phyloP scores from a whole-genome alignment of 257 asterid genomes.

The Verbena officinalis region DNA sequence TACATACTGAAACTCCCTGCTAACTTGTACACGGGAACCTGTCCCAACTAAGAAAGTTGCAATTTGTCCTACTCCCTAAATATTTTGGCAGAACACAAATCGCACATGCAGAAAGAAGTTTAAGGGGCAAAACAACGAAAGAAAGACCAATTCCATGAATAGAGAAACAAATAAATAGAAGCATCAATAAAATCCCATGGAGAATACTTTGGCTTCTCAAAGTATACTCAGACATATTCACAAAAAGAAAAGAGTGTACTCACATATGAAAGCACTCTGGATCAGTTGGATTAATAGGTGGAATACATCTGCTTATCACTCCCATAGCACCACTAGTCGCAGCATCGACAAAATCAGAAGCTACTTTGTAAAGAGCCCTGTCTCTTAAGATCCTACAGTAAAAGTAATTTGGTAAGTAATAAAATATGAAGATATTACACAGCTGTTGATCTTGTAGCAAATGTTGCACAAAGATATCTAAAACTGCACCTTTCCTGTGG shows the following conservation, averaged over 20 bases:
- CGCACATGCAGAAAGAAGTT: constrained; percentile 1
- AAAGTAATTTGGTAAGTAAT: background rate
- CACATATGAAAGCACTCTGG: constrained; percentile 92
- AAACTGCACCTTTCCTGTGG: constrained; percentile 67
- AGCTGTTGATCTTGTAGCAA: constrained; percentile 11
- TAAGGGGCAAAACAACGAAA: background rate
- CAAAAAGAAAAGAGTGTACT: no score
- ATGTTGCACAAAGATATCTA: constrained; percentile 15
- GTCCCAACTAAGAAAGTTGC: background rate
- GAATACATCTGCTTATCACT: constrained; percentile 84
- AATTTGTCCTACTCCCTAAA: background rate
- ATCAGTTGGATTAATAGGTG: constrained; percentile 89
- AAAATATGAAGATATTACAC: constrained; percentile 11
- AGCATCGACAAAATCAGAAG: constrained; percentile 86
- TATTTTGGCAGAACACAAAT: background rate
- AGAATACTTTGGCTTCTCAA: constrained; percentile 7
- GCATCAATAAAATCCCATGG: background rate
- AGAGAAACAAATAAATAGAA: background rate
- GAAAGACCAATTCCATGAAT: background rate
- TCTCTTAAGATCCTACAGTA: constrained; percentile 70
- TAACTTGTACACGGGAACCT: background rate
- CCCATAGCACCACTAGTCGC: constrained; percentile 85
- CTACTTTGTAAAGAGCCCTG: constrained; percentile 84
- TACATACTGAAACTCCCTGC: background rate
- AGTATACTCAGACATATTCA: no score